Evolutionary conservation across 163 green algal genomes (phyloP), one percentile per base, ranked within the genome.

Genomic region (Prototheca wickerhamii): DNA sequence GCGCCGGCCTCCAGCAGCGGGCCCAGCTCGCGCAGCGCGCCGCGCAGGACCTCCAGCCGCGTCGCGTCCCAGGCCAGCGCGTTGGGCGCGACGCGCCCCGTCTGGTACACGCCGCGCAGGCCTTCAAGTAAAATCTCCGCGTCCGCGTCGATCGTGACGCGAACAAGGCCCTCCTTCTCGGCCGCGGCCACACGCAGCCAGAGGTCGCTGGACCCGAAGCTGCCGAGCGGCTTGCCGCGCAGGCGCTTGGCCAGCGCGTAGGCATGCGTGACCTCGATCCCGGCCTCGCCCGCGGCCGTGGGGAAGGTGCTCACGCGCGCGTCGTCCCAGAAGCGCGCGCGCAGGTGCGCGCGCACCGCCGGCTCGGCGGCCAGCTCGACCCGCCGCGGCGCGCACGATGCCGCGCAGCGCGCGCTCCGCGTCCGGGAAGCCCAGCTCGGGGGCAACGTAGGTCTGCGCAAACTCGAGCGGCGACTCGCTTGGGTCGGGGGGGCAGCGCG

Each of bases 231-330:
- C 76, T 91, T 95, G 30, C 79, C 73, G 21, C 58, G 44, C 34
- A 95, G 72, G 7, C 84, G 78, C 62, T 89, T 86, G 21, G 84
- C 77, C 7, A 61, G 35, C 2, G 76, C 85, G 43, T 85, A 83
- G 18, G 70, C 78, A 68, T 95, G 88, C 68, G 88, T 91, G 4
- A 81, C 63, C 58, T 92, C 84, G 46, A 95, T 72, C 29, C 68
- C 49, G 6, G 61, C 53, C 58, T 77, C 65, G 4, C 86, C 86
- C 25, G 67, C 52, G 26, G 63, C 26, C 0, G 87, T 94, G 3
- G 85, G 80, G 3, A 69, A 52, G 8, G 76, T 87, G 23, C 30
- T 74, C 25, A 92, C 67, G 21, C 52, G 28, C 4, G 79, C 80
- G 67, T 18, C 50, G 8, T 8, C 23, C 31, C 5, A 63, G 61